phyloP scores from a whole-genome alignment of 805 yeast genomes.

The Lipomyces chichibuensis region DNA sequence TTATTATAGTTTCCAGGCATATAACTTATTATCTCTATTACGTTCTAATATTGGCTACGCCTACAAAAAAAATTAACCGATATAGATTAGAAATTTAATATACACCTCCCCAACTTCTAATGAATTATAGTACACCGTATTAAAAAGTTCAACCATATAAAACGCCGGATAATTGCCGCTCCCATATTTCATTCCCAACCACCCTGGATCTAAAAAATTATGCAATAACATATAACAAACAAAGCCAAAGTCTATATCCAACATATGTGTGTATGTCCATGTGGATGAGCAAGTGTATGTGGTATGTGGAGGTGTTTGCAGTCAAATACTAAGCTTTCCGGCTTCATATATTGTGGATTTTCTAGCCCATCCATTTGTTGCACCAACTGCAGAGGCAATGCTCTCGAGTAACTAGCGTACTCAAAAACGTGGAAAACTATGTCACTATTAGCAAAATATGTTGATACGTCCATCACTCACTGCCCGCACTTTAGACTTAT shows the following conservation, averaged over 20 bases:
- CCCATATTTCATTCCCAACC: too few relatives aligned
- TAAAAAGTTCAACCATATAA: neutral
- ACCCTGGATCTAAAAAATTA: neutral
- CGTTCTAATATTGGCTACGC: neutral
- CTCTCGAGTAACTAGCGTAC: slow-evolving; percentile 8
- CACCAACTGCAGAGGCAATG: slow-evolving; percentile 31
- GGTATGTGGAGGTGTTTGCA: neutral
- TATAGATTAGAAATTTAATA: neutral
- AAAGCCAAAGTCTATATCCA: neutral
- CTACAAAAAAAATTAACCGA: too few relatives aligned
- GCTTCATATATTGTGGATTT: neutral
- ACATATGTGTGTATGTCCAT: neutral
- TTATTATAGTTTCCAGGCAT: too few relatives aligned
- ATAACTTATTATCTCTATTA: too few relatives aligned
- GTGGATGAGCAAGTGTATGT: neutral
- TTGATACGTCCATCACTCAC: neutral
- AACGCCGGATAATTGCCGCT: neutral
- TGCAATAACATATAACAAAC: neutral
- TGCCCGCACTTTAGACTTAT: neutral
- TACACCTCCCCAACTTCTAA: neutral
- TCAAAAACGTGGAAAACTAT: slow-evolving; percentile 7
- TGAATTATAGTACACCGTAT: neutral
- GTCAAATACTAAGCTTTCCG: neutral
- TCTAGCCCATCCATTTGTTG: slow-evolving; percentile 21
- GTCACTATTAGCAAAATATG: neutral